Evolutionary conservation across 2,329 filamentous ascomycete genomes (phyloP).

Genomic region (Fusarium bactridioides): DNA sequence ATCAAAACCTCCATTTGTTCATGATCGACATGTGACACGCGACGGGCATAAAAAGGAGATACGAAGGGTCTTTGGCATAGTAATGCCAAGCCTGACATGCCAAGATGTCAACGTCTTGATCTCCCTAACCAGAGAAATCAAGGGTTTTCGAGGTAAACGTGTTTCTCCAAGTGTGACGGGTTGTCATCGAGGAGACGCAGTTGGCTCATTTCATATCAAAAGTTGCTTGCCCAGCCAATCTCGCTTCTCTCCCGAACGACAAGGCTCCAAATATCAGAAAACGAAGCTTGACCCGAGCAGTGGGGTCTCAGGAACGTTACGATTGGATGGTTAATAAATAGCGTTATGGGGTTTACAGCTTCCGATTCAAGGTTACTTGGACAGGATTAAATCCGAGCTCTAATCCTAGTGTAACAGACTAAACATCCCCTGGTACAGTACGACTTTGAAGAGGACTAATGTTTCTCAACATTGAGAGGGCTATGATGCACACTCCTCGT

Average conservation of each 20-base stretch:
- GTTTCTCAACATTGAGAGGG: neutral
- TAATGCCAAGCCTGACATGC: conserved; percentile 5
- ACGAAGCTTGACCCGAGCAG: conserved; percentile 5
- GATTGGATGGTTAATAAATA: conserved; percentile 9
- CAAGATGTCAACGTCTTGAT: neutral
- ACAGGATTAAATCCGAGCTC: conserved; percentile 14
- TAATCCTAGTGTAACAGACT: neutral
- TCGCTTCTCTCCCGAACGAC: neutral
- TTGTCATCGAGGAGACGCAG: conserved; percentile 29
- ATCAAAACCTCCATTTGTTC: neutral
- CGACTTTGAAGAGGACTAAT: neutral
- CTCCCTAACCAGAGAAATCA: neutral
- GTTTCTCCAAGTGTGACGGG: neutral
- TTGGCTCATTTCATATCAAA: conserved; percentile 22
- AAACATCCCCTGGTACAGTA: neutral
- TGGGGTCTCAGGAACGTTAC: neutral
- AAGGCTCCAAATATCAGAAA: conserved; percentile 1
- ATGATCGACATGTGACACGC: conserved; percentile 24
- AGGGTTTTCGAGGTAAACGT: neutral
- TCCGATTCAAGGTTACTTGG: conserved; percentile 9
- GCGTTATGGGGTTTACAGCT: conserved; percentile 15
- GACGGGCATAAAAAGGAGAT: conserved; percentile 17
- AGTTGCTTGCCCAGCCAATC: conserved; percentile 1
- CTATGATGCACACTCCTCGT: neutral
- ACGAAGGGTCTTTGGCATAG: neutral